Evolutionary conservation across 2,329 filamentous ascomycete genomes (phyloP), one percentile per base, ranked within the genome.

Genomic region (Samsoniella hepiali): DNA sequence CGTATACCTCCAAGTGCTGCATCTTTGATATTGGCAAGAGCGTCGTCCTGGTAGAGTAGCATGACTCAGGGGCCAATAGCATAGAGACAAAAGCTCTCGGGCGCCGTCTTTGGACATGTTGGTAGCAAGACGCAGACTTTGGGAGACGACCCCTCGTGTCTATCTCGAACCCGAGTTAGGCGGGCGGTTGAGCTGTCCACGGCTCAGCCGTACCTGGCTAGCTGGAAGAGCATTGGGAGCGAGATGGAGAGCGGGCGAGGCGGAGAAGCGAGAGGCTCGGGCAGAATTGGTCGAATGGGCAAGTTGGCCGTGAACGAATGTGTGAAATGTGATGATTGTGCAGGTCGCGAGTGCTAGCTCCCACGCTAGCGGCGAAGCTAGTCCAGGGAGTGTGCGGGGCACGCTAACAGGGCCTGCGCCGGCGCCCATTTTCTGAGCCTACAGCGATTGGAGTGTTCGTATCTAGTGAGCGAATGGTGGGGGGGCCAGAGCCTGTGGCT

Each of bases 191-290:
- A 29, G 22, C 17, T 22, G 34, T 54, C 51, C n/a, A 38, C 17
- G 51, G 17, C 40, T 54, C 27, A 15, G 51, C 32, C 51, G 11
- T 54, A 27, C 51, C 27, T 40, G 32, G 17, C 32, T 36, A 36
- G 32, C 29, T 13, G 34, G 17, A 22, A 54, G 32, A 54, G 32
- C 50, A 47, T 27, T 42, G n/a, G 36, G 31, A 15, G 8, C 42
- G 56, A 31, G 32, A 22, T 15, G 27, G 40, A 17, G 15, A 6
- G 40, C 40, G 55, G 40, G 31, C 13, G 40, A 63, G 49, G 57
- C 55, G 57, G 53, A 60, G 36, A 49, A 58, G 55, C 58, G 61
- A 62, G 60, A 60, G 34, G 62, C 65, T 60, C 64, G 40, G 47
- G 58, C 60, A 63, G 40, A 56, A 40, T 8, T 8, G 5, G 7